phyloP scores from a whole-genome alignment of 2,329 filamentous ascomycete genomes.

The Pseudogymnoascus destructans region DNA sequence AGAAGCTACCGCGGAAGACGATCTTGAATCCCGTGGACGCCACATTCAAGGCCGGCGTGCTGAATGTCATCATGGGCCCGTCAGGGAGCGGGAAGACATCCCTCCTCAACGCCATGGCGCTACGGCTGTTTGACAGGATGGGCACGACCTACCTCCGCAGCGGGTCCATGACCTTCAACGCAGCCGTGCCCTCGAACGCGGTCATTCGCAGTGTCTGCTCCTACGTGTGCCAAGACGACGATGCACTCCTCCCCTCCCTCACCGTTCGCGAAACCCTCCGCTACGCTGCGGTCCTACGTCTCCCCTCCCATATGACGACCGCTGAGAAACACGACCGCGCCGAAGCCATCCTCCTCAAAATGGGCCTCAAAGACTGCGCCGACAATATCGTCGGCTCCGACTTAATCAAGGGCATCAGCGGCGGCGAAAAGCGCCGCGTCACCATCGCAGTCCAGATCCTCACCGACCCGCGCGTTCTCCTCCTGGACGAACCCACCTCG shows the following conservation, averaged over 20 bases:
- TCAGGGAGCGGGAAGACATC: slow-evolving; percentile 68
- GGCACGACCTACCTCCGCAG: slow-evolving; percentile 47
- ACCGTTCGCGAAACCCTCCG: slow-evolving; percentile 63
- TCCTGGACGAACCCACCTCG: slow-evolving; percentile 66
- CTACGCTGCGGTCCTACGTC: slow-evolving; percentile 57
- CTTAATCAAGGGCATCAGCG: slow-evolving; percentile 63
- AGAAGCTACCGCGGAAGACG: slow-evolving; percentile 38
- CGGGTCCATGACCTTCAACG: slow-evolving; percentile 58
- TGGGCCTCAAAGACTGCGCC: slow-evolving; percentile 67
- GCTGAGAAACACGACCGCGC: slow-evolving; percentile 54
- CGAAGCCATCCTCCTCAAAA: slow-evolving; percentile 58
- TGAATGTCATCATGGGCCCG: slow-evolving; percentile 72
- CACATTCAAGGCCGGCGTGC: slow-evolving; percentile 51
- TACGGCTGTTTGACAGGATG: slow-evolving; percentile 48
- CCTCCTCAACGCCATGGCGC: slow-evolving; percentile 59
- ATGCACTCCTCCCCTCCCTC: slow-evolving; percentile 58
- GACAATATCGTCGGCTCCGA: slow-evolving; percentile 62
- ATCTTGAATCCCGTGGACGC: slow-evolving; percentile 57
- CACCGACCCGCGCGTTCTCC: slow-evolving; percentile 57
- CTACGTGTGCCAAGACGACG: slow-evolving; percentile 68
- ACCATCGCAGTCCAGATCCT: slow-evolving; percentile 68
- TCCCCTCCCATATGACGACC: slow-evolving; percentile 57
- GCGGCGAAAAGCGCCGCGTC: slow-evolving; percentile 65
- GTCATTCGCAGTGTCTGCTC: slow-evolving; percentile 62
- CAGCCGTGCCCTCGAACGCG: slow-evolving; percentile 49